Evolutionary conservation across 2,329 filamentous ascomycete species (phyloP), one percentile per base, ranked within the genome.

Genomic region (Botrytis galanthina): DNA sequence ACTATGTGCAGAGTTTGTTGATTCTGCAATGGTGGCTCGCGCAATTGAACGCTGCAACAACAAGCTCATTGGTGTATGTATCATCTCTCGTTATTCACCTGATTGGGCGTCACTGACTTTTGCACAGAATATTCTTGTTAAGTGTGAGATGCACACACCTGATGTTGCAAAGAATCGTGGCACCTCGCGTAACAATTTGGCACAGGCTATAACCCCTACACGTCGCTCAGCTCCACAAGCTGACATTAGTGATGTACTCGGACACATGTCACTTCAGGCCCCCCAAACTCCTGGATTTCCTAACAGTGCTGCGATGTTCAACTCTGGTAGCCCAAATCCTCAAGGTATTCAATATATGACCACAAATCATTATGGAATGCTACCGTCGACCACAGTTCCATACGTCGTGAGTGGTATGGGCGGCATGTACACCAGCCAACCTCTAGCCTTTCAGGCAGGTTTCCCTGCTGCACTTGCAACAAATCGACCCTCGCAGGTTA

Each of bases 1-100:
- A 71, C 85, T 86, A 12, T 80, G 88, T 64, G 84, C 85, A 2
- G 88, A 90, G 76, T 90, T 86, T 73, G 85, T 84, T 70, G 87
- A 89, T 74, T 81, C 83, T 35, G 82, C 84, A 3, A 80, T 84
- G 70, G 85, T 86, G 16, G 63, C 83, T 26, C 77, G 78, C 7
- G 84, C 85, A 8, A 81, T 85, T 5, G 78, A 82, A 12, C 82
- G 81, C 73, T 83, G 84, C 62, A 83, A 85, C 63, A 82, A 83
- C 18, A 70, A 80, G 26, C 80, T 81, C 4, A 73, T 74, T 44
- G 72, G 67, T 9, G 72, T 73, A n/a, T 32, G 67, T 70, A 42
- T 26, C 22, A 46, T 67, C 29, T 42, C 26, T 42, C 51, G 60
- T 26, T 9, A 18, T 29, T 29, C 57, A 32, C 16, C 35, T 46